phyloP scores from a whole-genome alignment of 257 asterid genomes.

The Solanum chaucha region DNA sequence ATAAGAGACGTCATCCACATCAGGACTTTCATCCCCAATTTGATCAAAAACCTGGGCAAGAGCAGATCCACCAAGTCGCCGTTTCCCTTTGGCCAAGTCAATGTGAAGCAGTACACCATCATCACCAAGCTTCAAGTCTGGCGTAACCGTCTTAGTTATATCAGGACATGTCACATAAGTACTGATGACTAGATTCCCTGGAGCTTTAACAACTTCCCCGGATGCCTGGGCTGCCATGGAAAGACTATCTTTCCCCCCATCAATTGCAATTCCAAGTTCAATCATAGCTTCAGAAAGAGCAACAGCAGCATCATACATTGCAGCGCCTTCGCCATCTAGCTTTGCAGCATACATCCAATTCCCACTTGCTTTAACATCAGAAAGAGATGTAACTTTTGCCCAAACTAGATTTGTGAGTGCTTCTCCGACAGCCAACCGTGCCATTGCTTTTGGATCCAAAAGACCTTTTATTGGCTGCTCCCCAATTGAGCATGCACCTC shows the following conservation, averaged over 20 bases:
- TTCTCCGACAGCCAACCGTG: conserved; percentile 84
- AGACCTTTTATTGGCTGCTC: conserved; percentile 92
- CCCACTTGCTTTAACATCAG: conserved; percentile 92
- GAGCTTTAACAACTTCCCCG: conserved; percentile 90
- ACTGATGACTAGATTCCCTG: conserved; percentile 91
- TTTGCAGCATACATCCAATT: conserved; percentile 99
- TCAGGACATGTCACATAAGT: conserved; percentile 89
- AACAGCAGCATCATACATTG: conserved; percentile 87
- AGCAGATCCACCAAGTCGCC: conserved; percentile 88
- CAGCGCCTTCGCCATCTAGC: conserved; percentile 92
- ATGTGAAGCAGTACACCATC: conserved; percentile 79
- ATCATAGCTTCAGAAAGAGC: conserved; percentile 95
- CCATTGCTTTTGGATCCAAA: conserved; percentile 86
- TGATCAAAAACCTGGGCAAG: conserved; percentile 87
- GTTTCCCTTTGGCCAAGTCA: conserved; percentile 77
- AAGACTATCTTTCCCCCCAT: conserved; percentile 96
- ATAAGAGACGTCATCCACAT: conserved; percentile 70
- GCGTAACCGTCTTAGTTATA: conserved; percentile 83
- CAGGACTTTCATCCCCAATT: conserved; percentile 80
- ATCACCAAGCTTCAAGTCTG: conserved; percentile 74
- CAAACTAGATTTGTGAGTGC: conserved; percentile 88
- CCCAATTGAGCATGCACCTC: conserved; percentile 89
- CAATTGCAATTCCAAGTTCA: conserved; percentile 88
- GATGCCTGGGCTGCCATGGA: conserved; percentile 89
- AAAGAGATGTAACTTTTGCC: conserved; percentile 81